A percentile compares a stretch with the other conserved stretches of the same genome.
Evolutionary conservation across 2,329 filamentous ascomycete genomes (phyloP).

Genomic region (Fusarium pseudograminearum): DNA sequence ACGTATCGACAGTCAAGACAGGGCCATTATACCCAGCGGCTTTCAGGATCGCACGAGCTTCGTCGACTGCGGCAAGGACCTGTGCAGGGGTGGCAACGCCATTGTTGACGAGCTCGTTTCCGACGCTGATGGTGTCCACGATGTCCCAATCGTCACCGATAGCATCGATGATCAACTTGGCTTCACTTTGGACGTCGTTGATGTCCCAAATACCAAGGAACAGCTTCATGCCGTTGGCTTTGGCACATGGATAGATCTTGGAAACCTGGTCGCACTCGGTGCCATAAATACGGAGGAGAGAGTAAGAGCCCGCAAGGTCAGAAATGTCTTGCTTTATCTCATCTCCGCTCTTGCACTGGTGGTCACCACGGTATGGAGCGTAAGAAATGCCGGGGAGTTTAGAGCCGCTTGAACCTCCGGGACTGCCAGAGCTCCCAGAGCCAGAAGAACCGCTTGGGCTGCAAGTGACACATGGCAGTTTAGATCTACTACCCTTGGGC

Average conservation of each 20-base stretch:
- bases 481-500: neutral
- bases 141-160: constrained; percentile 73
- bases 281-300: constrained; percentile 80
- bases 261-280: constrained; percentile 80
- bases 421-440: constrained; percentile 7
- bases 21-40: constrained; percentile 75
- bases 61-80: constrained; percentile 69
- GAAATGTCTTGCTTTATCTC: constrained; percentile 75
- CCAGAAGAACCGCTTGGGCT: neutral
- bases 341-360: constrained; percentile 73
- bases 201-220: constrained; percentile 82
- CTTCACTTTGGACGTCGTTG: constrained; percentile 64
- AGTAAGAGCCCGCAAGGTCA: constrained; percentile 65
- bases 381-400: constrained; percentile 60
- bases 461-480: constrained; percentile 1
- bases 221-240: constrained; percentile 73
- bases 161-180: constrained; percentile 70
- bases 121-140: constrained; percentile 79
- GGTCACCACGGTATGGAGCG: constrained; percentile 62
- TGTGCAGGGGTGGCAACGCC: constrained; percentile 64
- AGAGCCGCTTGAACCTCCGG: constrained; percentile 3
- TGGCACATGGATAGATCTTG: constrained; percentile 71
- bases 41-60: constrained; percentile 69
- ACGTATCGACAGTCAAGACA: constrained; percentile 85
- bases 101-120: constrained; percentile 83